Conservation (phyloP, 768 basidiomycete species). For the Lentinula lateritia region DNA sequence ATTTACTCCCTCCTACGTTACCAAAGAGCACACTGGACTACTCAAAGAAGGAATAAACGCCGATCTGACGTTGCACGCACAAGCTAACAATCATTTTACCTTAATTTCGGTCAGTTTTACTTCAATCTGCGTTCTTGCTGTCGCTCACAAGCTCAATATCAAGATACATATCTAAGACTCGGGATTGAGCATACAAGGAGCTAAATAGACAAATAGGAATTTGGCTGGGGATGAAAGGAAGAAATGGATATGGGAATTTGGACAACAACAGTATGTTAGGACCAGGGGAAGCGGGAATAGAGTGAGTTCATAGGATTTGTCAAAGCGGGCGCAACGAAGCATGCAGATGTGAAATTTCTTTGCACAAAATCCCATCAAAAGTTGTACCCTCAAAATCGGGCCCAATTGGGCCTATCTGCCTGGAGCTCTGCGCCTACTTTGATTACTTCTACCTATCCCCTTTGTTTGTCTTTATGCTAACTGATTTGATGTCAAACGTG, state of each 20-base stretch:
- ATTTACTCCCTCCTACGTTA: background rate
- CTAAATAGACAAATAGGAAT: background rate
- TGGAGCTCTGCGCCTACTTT: background rate
- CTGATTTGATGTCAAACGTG: background rate
- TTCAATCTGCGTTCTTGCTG: background rate
- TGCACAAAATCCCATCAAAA: background rate
- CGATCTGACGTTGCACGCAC: background rate
- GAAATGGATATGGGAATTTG: background rate
- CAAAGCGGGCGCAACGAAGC: background rate
- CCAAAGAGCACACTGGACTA: background rate
- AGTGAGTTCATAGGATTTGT: background rate
- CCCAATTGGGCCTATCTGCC: background rate
- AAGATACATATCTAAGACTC: background rate
- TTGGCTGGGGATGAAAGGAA: background rate
- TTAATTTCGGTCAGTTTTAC: background rate
- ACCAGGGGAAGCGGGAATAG: background rate
- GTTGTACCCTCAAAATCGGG: background rate
- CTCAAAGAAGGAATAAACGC: background rate
- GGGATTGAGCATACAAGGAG: background rate
- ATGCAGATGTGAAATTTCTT: background rate
- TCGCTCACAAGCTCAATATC: background rate
- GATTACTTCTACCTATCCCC: background rate
- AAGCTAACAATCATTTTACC: background rate
- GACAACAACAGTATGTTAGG: background rate
- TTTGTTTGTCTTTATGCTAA: background rate